These are phyloP conservation scores for Biscogniauxia marginata DNA, from an alignment of 2,329 filamentous ascomycete species.

Conservation along the genomic window DNA sequence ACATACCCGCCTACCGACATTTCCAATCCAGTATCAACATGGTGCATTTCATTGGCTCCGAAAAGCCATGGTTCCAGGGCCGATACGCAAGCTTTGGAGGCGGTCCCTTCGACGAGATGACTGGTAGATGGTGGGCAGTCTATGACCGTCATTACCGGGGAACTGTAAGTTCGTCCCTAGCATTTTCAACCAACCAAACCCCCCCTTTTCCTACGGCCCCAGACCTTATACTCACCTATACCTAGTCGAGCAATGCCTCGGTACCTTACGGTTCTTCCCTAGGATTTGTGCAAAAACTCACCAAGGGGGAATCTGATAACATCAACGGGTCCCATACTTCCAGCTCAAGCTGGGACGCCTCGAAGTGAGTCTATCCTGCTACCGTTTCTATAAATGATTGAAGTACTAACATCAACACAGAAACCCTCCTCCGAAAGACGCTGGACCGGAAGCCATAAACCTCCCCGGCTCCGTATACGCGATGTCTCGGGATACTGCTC, in stretches of 20 bases:
- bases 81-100: slow-evolving; percentile 53
- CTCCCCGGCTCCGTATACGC: slow-evolving; percentile 76
- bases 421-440: slow-evolving; percentile 61
- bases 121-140: slow-evolving; percentile 89
- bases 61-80: slow-evolving; percentile 83
- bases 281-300: slow-evolving; percentile 50
- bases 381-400: neutral
- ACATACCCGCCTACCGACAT: slow-evolving; percentile 90
- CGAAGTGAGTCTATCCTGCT: slow-evolving; percentile 41
- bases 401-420: slow-evolving; percentile 40
- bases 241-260: slow-evolving; percentile 12
- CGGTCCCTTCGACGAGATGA: slow-evolving; percentile 76
- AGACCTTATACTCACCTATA: slow-evolving; percentile 17
- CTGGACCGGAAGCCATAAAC: slow-evolving; percentile 81
- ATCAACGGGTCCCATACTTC: slow-evolving; percentile 22
- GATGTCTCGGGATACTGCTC: slow-evolving; percentile 74
- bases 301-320: slow-evolving; percentile 51
- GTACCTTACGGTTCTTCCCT: slow-evolving; percentile 14
- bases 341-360: slow-evolving; percentile 51
- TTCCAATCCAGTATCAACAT: slow-evolving; percentile 87
- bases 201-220: slow-evolving; percentile 5
- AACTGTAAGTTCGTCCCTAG: slow-evolving; percentile 39
- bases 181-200: no score
- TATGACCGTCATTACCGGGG: slow-evolving; percentile 81
- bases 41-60: slow-evolving; percentile 89